These are phyloP conservation scores for Hawksworthiomyces lignivorus DNA, from an alignment of 2,329 filamentous ascomycete species.

Conservation along the genomic window DNA sequence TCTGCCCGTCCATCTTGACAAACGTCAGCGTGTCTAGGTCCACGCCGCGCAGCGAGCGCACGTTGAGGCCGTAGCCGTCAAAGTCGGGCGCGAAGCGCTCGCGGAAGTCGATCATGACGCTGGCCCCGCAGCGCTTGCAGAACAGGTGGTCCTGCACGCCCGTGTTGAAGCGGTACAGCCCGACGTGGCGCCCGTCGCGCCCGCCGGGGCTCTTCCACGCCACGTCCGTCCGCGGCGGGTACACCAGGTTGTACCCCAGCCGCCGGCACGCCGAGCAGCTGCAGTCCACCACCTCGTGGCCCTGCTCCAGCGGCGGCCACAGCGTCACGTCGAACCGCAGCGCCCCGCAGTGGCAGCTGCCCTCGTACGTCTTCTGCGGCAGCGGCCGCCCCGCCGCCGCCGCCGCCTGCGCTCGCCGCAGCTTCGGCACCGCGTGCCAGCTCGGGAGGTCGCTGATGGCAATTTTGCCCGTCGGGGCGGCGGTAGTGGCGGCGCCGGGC, in stretches of 20 bases:
- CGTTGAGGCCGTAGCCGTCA: constrained; percentile 35
- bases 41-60: constrained; percentile 33
- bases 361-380: constrained; percentile 32
- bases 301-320: constrained; percentile 37
- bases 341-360: constrained; percentile 45
- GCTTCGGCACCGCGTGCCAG: constrained; percentile 1
- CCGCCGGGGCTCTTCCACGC: constrained; percentile 29
- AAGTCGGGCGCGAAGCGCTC: constrained; percentile 17
- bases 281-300: constrained; percentile 37
- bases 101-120: constrained; percentile 39
- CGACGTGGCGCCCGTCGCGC: constrained; percentile 27
- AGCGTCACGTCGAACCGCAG: constrained; percentile 40
- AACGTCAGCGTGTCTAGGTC: constrained; percentile 31
- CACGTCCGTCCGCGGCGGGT: constrained; percentile 31
- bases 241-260: constrained; percentile 44
- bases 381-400: neutral
- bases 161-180: constrained; percentile 38
- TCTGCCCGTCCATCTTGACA: constrained; percentile 28
- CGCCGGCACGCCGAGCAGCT: constrained; percentile 46
- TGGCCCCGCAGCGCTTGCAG: constrained; percentile 38
- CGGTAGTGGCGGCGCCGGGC: too few species aligned
- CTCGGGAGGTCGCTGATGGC: neutral
- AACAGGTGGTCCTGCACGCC: constrained; percentile 41
- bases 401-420: neutral
- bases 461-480: too few species aligned